phyloP scores from a whole-genome alignment of 1,284 basidiomycete genomes.

The Irpex sp. region DNA sequence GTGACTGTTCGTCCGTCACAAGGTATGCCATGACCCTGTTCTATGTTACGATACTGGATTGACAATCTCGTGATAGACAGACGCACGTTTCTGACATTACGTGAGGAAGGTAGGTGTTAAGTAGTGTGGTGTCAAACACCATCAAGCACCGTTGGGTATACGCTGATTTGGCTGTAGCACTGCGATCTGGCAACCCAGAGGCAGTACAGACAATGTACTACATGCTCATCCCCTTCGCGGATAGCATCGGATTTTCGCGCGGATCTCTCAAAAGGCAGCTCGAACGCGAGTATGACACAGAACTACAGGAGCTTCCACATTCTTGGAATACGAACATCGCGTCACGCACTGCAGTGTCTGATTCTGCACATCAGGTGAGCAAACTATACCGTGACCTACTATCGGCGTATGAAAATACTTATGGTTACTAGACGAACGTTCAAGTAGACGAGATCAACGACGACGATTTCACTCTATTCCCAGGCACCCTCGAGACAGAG shows the following conservation, averaged over 20 bases:
- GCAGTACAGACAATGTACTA: neutral
- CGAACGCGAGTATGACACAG: neutral
- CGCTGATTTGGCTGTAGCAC: neutral
- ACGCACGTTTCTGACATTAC: neutral
- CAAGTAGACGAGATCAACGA: neutral
- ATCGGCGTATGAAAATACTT: neutral
- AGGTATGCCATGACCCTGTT: neutral
- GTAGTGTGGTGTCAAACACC: neutral
- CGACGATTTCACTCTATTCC: neutral
- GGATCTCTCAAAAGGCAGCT: neutral
- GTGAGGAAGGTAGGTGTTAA: neutral
- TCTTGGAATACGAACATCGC: neutral
- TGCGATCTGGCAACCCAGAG: neutral
- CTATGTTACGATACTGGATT: neutral
- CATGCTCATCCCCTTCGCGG: neutral
- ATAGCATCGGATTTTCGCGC: neutral
- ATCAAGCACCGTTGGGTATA: neutral
- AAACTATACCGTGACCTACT: neutral
- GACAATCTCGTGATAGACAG: neutral
- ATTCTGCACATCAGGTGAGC: neutral
- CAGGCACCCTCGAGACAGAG: neutral
- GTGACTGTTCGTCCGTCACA: neutral
- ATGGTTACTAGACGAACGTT: neutral
- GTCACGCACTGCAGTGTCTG: neutral
- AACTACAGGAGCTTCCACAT: neutral